These are phyloP conservation scores for Grigorovia jiainica DNA, from an alignment of 805 yeast genomes.

Conservation along the genomic window DNA sequence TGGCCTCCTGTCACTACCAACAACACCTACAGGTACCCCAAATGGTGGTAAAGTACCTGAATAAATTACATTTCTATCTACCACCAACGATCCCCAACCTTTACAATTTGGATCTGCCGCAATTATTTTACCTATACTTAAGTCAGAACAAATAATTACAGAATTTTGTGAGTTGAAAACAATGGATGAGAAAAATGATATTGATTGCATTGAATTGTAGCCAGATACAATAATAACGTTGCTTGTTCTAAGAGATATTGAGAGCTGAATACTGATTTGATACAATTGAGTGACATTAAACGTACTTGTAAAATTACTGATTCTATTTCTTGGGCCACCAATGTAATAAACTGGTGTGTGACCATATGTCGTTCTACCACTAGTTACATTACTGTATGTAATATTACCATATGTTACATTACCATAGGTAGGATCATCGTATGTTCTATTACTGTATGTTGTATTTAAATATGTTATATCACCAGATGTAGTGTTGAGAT, in stretches of 20 bases:
- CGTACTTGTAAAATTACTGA: constrained; percentile 16
- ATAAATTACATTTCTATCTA: constrained; percentile 18
- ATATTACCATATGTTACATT: too few relatives aligned
- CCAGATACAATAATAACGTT: constrained; percentile 17
- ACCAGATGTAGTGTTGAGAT: too few relatives aligned
- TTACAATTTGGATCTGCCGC: constrained; percentile 10
- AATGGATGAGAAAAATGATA: constrained; percentile 21
- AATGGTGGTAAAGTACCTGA: constrained; percentile 21
- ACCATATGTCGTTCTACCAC: constrained; percentile 5
- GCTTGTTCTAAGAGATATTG: too few relatives aligned
- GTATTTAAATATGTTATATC: too few relatives aligned
- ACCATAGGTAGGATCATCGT: too few relatives aligned
- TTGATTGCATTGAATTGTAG: constrained; percentile 16
- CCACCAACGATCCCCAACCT: constrained; percentile 21
- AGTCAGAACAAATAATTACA: constrained; percentile 15
- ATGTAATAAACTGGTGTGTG: too few relatives aligned
- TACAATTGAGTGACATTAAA: constrained; percentile 21
- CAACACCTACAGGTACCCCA: constrained; percentile 22
- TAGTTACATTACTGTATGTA: constrained; percentile 4
- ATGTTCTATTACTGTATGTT: too few relatives aligned
- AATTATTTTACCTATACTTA: constrained; percentile 11
- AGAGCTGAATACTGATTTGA: too few relatives aligned
- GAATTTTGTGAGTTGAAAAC: constrained; percentile 17
- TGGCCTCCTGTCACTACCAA: constrained; percentile 7
- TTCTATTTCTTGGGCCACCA: too few relatives aligned